Evolutionary conservation across 805 yeast species (phyloP).

Genomic region (Zygoascus bituminiphila): DNA sequence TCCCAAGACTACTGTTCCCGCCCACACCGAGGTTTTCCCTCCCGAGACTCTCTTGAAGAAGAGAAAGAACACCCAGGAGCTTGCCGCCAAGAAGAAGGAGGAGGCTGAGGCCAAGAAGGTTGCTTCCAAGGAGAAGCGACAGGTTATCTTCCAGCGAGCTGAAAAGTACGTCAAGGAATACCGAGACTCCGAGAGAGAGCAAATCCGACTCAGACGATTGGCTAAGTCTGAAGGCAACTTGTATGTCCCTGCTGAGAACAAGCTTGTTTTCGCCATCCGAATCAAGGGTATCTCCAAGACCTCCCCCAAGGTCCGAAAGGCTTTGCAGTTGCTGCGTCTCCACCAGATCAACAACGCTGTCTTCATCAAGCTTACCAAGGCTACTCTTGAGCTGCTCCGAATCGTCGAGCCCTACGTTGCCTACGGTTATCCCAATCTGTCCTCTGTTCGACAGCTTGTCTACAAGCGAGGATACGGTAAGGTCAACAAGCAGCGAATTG

Average conservation of each 20-base stretch:
- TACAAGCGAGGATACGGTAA: constrained; percentile 85
- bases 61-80: constrained; percentile 49
- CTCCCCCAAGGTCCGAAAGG: constrained; percentile 99
- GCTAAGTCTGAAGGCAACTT: constrained; percentile 91
- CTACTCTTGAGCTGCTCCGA: constrained; percentile 67
- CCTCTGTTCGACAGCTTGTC: constrained; percentile 64
- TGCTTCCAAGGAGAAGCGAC: constrained; percentile 27
- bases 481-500: constrained; percentile 69
- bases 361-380: constrained; percentile 72
- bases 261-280: constrained; percentile 92
- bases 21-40: constrained; percentile 27
- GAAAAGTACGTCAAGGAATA: constrained; percentile 95
- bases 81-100: constrained; percentile 47
- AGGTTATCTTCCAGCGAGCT: constrained; percentile 80
- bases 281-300: constrained; percentile 99
- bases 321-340: constrained; percentile 61
- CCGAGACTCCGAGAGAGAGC: constrained; percentile 84
- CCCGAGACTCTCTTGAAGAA: constrained; percentile 56
- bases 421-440: constrained; percentile 72
- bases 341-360: constrained; percentile 77
- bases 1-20: constrained; percentile 18
- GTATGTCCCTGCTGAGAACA: constrained; percentile 90
- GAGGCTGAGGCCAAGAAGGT: constrained; percentile 36
- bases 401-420: constrained; percentile 78
- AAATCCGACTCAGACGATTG: constrained; percentile 75